A percentile compares a stretch with the other conserved stretches of the same genome.
phyloP scores from a whole-genome alignment of 225 moss, liverwort and hornwort genomes.

The Anthoceros angustus region DNA sequence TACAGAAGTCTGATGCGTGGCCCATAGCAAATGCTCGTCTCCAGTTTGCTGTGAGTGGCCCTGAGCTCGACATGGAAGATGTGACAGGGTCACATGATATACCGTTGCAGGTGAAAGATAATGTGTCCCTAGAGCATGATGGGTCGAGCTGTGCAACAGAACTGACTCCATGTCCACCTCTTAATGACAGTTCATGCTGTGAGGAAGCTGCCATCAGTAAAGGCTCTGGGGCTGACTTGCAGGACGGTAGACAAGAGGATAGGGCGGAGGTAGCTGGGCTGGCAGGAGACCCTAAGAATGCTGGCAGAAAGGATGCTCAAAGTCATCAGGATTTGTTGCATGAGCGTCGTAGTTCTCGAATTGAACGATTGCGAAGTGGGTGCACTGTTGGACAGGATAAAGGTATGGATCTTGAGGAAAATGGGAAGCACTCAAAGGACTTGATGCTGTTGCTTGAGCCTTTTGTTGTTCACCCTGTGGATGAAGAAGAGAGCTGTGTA shows the following conservation, averaged over 20 bases:
- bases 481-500: conserved; percentile 3
- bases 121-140: too few relatives aligned
- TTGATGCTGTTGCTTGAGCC: conserved; percentile 61
- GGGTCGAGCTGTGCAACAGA: background rate
- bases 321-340: conserved; percentile 59
- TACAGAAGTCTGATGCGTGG: conserved; percentile 13
- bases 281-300: background rate
- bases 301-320: background rate
- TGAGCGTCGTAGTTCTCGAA: conserved; percentile 61
- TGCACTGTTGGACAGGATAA: conserved; percentile 64
- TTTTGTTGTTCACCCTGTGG: conserved; percentile 17
- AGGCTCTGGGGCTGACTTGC: too few relatives aligned
- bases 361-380: conserved; percentile 64
- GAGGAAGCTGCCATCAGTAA: too few relatives aligned
- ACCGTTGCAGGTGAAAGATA: conserved; percentile 8
- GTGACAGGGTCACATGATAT: conserved; percentile 26
- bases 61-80: conserved; percentile 30
- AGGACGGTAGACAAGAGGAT: conserved; percentile 25
- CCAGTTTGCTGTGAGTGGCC: conserved; percentile 33
- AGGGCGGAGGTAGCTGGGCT: conserved; percentile 9
- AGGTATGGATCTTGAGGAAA: conserved; percentile 32
- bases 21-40: conserved; percentile 35
- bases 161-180: background rate
- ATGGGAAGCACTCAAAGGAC: conserved; percentile 47
- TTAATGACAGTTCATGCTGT: too few relatives aligned